These are phyloP conservation scores for Blastocystis sp. DNA, from an alignment of 352 stramenopile species.

Conservation along the genomic window DNA sequence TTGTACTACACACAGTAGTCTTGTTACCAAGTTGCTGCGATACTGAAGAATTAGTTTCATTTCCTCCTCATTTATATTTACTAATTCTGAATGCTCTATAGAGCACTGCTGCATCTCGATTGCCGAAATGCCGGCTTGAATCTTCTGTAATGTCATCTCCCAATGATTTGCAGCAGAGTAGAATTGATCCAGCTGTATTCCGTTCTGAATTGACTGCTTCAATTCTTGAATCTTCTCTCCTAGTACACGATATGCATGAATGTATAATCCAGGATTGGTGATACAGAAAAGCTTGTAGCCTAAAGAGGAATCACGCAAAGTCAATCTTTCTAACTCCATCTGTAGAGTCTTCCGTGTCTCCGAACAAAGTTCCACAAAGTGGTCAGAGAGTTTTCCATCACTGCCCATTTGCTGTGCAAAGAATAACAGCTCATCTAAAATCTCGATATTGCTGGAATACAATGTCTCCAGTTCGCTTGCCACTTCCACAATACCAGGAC, in stretches of 20 bases:
- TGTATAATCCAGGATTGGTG: neutral
- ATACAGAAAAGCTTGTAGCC: neutral
- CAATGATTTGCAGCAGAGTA: neutral
- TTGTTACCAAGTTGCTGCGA: neutral
- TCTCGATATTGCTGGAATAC: neutral
- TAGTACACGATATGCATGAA: neutral
- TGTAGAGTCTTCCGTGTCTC: neutral
- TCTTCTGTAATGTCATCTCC: neutral
- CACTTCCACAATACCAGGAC: neutral
- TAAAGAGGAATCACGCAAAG: neutral
- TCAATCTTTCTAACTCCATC: neutral
- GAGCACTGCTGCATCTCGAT: neutral
- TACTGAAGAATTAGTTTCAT: neutral
- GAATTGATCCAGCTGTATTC: neutral
- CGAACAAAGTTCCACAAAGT: neutral
- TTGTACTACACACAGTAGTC: neutral
- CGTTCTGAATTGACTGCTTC: neutral
- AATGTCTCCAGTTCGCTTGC: neutral
- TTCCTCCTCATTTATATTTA: neutral
- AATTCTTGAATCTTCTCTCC: neutral
- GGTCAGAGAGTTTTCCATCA: neutral
- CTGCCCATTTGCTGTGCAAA: slow-evolving; percentile 2
- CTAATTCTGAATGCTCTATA: neutral
- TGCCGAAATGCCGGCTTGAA: neutral
- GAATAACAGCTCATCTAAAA: slow-evolving; percentile 27